Percentiles rank a stretch among this genome's conserved stretches.
Conservation (phyloP, 495 filamentous ascomycete genomes). For the Penicillium fimorum region DNA sequence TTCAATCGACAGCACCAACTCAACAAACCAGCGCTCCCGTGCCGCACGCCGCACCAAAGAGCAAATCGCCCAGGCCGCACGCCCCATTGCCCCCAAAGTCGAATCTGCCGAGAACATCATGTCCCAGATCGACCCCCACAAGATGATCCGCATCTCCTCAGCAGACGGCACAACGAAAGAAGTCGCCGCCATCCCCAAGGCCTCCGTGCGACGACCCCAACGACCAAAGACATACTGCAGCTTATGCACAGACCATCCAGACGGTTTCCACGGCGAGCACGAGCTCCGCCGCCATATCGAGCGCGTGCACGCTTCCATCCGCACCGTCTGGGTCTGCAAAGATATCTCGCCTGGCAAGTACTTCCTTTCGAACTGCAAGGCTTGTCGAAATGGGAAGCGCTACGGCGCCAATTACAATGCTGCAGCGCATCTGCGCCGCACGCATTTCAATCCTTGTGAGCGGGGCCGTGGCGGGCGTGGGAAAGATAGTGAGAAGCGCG, state of each 20-base stretch:
- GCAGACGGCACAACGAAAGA: conserved; percentile 59
- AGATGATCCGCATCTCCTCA: conserved; percentile 57
- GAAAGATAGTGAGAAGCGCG: conserved; percentile 63
- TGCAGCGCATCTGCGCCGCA: conserved; percentile 83
- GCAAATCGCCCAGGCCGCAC: conserved; percentile 41
- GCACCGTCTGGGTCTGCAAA: conserved; percentile 81
- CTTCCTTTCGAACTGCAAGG: conserved; percentile 83
- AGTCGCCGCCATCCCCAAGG: conserved; percentile 64
- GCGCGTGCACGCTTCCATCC: conserved; percentile 68
- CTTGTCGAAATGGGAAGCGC: conserved; percentile 71
- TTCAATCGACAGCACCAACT: conserved; percentile 36
- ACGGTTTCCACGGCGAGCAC: conserved; percentile 91
- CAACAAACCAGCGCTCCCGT: conserved; percentile 30
- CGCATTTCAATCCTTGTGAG: conserved; percentile 75
- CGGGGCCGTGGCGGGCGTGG: conserved; percentile 53
- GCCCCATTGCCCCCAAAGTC: conserved; percentile 48
- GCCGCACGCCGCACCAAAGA: conserved; percentile 45
- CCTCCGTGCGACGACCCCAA: conserved; percentile 70
- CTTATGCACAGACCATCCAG: conserved; percentile 71
- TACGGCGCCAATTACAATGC: conserved; percentile 97
- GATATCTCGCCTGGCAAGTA: conserved; percentile 58
- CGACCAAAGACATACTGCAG: conserved; percentile 74
- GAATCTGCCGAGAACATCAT: conserved; percentile 24
- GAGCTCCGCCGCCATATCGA: conserved; percentile 86
- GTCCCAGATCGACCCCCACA: conserved; percentile 33